Evolutionary conservation across 1,284 basidiomycete genomes (phyloP).

Genomic region (Pisolithus thermaeus): DNA sequence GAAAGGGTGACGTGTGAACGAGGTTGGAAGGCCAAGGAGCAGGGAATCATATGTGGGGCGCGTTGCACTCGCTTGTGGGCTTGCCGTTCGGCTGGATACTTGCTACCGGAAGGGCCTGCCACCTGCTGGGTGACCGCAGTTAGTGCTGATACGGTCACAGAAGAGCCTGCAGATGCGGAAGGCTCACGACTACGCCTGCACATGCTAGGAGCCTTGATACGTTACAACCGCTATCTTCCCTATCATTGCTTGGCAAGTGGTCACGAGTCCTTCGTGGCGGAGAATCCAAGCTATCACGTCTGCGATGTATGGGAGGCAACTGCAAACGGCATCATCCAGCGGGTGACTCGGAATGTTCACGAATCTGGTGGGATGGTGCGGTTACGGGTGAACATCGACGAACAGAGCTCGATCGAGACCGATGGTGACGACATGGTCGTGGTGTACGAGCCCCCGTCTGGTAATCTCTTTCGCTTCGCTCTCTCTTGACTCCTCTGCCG

Average conservation of each 20-base stretch:
- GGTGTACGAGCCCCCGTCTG: conserved; percentile 21
- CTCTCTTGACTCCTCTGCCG: neutral
- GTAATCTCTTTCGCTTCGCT: neutral
- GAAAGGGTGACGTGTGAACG: no score
- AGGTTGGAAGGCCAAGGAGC: no score
- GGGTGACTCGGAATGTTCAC: conserved; percentile 17
- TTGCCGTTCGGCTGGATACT: no score
- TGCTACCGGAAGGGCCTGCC: no score
- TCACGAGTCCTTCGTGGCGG: conserved; percentile 14
- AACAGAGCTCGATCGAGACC: conserved; percentile 24
- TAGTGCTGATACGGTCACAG: conserved; percentile 44
- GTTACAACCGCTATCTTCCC: conserved; percentile 13
- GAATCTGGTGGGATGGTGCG: conserved; percentile 30
- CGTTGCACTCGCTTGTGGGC: no score
- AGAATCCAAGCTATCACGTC: conserved; percentile 11
- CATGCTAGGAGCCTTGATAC: conserved; percentile 13
- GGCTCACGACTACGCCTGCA: conserved; percentile 15
- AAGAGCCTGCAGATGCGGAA: conserved; percentile 34
- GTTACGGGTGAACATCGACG: conserved; percentile 26
- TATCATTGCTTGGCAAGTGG: conserved; percentile 17
- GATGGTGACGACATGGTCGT: conserved; percentile 20
- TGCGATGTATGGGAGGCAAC: conserved; percentile 23
- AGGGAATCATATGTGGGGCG: no score
- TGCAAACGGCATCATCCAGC: conserved; percentile 21
- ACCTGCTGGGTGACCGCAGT: conserved; percentile 21